Evolutionary conservation across 2,329 filamentous ascomycete genomes (phyloP).

Genomic region (Penicillium hordei): DNA sequence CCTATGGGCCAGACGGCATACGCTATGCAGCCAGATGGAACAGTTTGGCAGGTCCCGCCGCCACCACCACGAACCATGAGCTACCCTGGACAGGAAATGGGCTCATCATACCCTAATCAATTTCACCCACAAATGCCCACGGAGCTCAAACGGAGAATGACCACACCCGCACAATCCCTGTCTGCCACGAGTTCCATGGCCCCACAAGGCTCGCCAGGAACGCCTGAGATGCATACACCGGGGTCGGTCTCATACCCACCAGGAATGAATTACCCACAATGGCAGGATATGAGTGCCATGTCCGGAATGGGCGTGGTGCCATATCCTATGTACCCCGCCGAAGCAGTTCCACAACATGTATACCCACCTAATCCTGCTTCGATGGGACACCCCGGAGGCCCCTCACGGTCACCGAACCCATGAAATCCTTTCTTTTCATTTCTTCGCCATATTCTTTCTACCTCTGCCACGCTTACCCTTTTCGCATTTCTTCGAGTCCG

Average conservation of each 20-base stretch:
- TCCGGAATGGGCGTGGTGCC: constrained; percentile 32
- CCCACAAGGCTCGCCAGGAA: constrained; percentile 27
- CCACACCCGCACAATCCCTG: constrained; percentile 34
- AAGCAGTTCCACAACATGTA: constrained; percentile 28
- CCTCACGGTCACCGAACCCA: constrained; percentile 28
- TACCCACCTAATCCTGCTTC: constrained; percentile 27
- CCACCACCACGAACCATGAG: constrained; percentile 34
- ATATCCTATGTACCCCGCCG: constrained; percentile 35
- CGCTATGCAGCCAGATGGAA: constrained; percentile 38
- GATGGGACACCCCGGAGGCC: constrained; percentile 34
- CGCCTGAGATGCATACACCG: constrained; percentile 28
- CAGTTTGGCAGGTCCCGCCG: constrained; percentile 37
- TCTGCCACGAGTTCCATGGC: constrained; percentile 19
- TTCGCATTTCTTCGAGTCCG: constrained; percentile 8
- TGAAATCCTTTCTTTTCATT: constrained; percentile 5
- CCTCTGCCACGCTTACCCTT: not conserved
- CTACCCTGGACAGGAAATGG: constrained; percentile 36
- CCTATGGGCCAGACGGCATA: constrained; percentile 33
- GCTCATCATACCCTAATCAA: constrained; percentile 28
- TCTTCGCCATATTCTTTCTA: not conserved
- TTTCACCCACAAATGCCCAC: constrained; percentile 32
- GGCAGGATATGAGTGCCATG: constrained; percentile 33
- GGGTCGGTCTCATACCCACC: constrained; percentile 34
- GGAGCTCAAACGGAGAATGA: constrained; percentile 41
- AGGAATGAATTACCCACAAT: constrained; percentile 33